Evolutionary conservation across 2,329 filamentous ascomycete genomes (phyloP).

Genomic region (Cordyceps javanica): DNA sequence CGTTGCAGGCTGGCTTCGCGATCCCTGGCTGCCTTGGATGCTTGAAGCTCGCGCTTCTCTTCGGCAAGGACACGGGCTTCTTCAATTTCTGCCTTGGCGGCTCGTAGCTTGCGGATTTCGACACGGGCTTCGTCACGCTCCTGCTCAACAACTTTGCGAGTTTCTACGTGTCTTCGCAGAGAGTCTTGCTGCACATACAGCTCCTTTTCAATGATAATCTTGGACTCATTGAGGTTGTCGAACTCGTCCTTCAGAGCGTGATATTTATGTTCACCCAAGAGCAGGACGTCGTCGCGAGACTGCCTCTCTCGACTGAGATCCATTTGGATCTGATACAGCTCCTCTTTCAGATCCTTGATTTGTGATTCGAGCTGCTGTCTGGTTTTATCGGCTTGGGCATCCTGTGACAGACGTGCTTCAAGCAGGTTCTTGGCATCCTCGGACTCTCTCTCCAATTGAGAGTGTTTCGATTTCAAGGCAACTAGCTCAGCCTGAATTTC

Average conservation of each 20-base stretch:
- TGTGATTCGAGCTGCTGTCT: conserved; percentile 80
- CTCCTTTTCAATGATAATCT: conserved; percentile 97
- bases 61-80: conserved; percentile 81
- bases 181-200: conserved; percentile 94
- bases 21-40: conserved; percentile 72
- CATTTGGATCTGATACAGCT: conserved; percentile 78
- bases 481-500: conserved; percentile 85
- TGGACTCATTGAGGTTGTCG: conserved; percentile 81
- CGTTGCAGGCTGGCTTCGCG: conserved; percentile 69
- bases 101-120: conserved; percentile 75
- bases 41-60: conserved; percentile 69
- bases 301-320: conserved; percentile 88
- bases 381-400: conserved; percentile 76
- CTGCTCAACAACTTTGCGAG: conserved; percentile 70
- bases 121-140: conserved; percentile 84
- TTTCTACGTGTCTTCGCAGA: conserved; percentile 77
- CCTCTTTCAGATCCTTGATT: conserved; percentile 77
- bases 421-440: conserved; percentile 81
- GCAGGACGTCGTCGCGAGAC: conserved; percentile 86
- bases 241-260: conserved; percentile 77
- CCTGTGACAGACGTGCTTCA: conserved; percentile 82
- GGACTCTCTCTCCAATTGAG: conserved; percentile 80
- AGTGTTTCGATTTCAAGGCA: conserved; percentile 76
- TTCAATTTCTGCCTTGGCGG: conserved; percentile 79
- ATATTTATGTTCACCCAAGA: conserved; percentile 85